Percentiles rank a stretch among this genome's conserved stretches.
Evolutionary conservation across 352 stramenopile species (phyloP).

Genomic region (Blastocystis sp.): DNA sequence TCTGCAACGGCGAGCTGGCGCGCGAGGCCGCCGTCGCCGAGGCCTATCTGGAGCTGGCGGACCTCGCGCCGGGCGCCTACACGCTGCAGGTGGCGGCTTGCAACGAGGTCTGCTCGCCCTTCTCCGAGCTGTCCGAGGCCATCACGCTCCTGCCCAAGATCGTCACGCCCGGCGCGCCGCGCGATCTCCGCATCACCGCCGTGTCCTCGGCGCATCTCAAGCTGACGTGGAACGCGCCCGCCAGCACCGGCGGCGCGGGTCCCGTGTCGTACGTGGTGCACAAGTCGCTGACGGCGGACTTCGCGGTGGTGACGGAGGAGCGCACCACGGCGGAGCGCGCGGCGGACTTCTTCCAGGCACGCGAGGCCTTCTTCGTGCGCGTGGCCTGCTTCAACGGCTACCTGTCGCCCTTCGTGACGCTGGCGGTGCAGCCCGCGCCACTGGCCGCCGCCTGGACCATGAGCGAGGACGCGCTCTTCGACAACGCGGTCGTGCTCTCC

Average conservation of each 20-base stretch:
- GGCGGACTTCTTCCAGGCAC: not conserved
- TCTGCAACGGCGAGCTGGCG: not conserved
- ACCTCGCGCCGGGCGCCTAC: not conserved
- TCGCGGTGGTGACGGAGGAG: not conserved
- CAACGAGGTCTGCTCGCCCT: not conserved
- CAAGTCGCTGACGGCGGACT: not conserved
- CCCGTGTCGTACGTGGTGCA: not conserved
- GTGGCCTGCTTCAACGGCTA: conserved; percentile 51
- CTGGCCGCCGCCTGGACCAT: not conserved
- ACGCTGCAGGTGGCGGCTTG: not conserved
- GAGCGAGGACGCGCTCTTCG: conserved; percentile 1
- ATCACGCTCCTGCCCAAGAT: not conserved
- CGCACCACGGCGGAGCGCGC: not conserved
- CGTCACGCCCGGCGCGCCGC: not conserved
- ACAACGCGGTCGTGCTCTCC: not conserved
- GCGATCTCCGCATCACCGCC: not conserved
- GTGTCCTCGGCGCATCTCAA: not conserved
- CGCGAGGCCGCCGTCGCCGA: not conserved
- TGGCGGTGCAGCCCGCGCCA: not conserved
- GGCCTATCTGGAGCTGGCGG: not conserved
- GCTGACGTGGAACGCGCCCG: not conserved
- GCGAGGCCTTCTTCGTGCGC: not conserved
- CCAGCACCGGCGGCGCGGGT: not conserved
- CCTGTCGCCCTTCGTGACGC: not conserved
- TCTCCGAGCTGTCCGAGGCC: conserved; percentile 14